Percentiles rank a stretch among this genome's conserved stretches.
phyloP scores from a whole-genome alignment of 31 red algal genomes.

The Pterothamnion heteromorphum region DNA sequence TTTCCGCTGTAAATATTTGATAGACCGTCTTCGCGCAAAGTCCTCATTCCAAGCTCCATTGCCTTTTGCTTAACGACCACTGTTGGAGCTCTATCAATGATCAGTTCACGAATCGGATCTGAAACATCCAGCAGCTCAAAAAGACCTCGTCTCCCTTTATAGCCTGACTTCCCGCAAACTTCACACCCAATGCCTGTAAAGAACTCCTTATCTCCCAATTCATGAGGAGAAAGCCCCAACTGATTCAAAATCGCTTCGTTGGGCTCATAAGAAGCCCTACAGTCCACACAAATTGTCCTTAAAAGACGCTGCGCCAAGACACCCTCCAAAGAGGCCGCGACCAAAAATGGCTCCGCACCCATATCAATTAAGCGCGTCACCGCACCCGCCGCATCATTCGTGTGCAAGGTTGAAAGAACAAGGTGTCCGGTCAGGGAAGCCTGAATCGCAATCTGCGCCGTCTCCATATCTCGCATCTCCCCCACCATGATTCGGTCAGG shows the following conservation, averaged over 20 bases:
- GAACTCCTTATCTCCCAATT: background rate
- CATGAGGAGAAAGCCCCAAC: slow-evolving; percentile 9
- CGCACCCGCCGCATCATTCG: slow-evolving; percentile 21
- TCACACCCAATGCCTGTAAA: background rate
- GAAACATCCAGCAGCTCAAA: slow-evolving; percentile 16
- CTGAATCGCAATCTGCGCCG: slow-evolving; percentile 23
- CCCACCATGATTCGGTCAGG: slow-evolving; percentile 49
- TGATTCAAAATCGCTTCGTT: background rate
- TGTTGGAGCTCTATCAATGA: background rate
- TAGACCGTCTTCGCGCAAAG: slow-evolving; percentile 35
- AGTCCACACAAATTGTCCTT: background rate
- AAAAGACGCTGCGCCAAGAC: slow-evolving; percentile 15
- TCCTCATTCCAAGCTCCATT: slow-evolving; percentile 17
- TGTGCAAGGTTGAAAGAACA: slow-evolving; percentile 48
- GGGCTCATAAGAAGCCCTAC: slow-evolving; percentile 16
- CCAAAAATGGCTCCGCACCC: slow-evolving; percentile 25
- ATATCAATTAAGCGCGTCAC: slow-evolving; percentile 37
- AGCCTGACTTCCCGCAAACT: background rate
- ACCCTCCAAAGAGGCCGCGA: slow-evolving; percentile 12
- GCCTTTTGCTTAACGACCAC: slow-evolving; percentile 24
- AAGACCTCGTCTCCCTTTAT: slow-evolving; percentile 18
- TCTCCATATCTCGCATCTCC: slow-evolving; percentile 53
- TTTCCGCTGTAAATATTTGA: background rate
- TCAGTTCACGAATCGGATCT: background rate
- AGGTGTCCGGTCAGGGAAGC: slow-evolving; percentile 48